phyloP scores from a whole-genome alignment of 768 basidiomycete species.

The Galerina marginata region DNA sequence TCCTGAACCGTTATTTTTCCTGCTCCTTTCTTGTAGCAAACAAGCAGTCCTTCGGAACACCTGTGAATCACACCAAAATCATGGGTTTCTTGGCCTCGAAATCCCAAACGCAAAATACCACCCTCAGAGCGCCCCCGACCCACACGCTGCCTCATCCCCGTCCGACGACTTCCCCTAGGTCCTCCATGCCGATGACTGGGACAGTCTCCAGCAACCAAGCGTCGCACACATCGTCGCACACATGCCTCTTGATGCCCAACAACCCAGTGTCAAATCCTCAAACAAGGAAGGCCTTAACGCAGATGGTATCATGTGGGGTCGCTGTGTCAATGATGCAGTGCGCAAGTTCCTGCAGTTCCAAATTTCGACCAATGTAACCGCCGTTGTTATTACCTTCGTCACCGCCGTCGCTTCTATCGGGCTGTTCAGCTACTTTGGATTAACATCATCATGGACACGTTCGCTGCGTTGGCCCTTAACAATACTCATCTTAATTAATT shows the following conservation, averaged over 20 bases:
- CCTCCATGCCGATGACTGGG: too few species aligned
- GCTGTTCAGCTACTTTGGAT: slow-evolving; percentile 99
- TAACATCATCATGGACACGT: slow-evolving; percentile 98
- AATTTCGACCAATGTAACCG: slow-evolving; percentile 92
- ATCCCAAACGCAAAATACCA: slow-evolving; percentile 43
- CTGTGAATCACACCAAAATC: slow-evolving; percentile 90
- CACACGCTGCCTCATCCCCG: too few species aligned
- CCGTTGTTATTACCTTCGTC: slow-evolving; percentile 73
- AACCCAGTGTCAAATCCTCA: too few species aligned
- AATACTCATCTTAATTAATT: slow-evolving; percentile 95
- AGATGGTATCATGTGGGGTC: slow-evolving; percentile 99
- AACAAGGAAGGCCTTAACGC: too few species aligned
- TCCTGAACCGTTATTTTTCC: slow-evolving; percentile 23
- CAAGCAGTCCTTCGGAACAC: slow-evolving; percentile 83
- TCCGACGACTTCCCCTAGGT: too few species aligned
- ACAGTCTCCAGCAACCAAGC: too few species aligned
- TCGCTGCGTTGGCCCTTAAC: slow-evolving; percentile 95
- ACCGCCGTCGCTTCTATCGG: too few species aligned
- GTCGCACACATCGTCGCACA: too few species aligned
- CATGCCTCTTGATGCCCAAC: too few species aligned
- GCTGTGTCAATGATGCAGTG: slow-evolving; percentile 97
- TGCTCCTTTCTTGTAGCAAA: slow-evolving; percentile 37
- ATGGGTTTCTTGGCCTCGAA: slow-evolving; percentile 83
- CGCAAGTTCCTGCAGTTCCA: slow-evolving; percentile 98
- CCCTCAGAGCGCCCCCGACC: slow-evolving; percentile 30